Evolutionary conservation across 768 basidiomycete genomes (phyloP), one percentile per base, ranked within the genome.

Genomic region (Pleurotus sapidus): DNA sequence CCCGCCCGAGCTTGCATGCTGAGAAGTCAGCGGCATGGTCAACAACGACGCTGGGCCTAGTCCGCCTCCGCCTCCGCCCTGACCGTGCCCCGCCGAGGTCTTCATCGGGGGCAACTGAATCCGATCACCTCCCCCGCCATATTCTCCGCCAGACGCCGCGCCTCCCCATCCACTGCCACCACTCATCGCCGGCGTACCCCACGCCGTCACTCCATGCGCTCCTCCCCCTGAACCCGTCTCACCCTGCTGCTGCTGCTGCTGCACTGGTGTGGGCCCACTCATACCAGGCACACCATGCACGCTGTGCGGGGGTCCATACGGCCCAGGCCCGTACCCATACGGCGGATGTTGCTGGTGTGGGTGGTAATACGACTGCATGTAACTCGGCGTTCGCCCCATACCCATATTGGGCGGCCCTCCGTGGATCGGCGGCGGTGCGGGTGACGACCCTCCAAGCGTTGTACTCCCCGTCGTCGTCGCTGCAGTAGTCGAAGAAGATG

Each of bases 91-190:
- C 51, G 38, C 15, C 40, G 55, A 60, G 1, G 64, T 64, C 20
- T 80, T 46, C 63, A 87, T 63, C 57, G 85, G 85, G 43, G 84
- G 83, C 2, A 86, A 72, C 69, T 84, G 82, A 53, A 84, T 83
- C 51, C 82, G 63, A 59, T 77, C 79, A 23, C 65, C 68, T 27
- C 62, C 64, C 55, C 60, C 50, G 9, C 61, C 64, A 24, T 63
- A 53, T 3, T 61, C 59, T 18, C 62, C 62, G 0, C 63, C 67
- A 46, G 60, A 47, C 24, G 59, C 62, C 6, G 42, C 50, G 5
- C 56, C 39, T 8, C 30, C 57, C 7, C 51, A 51, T 39, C 54
- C 42, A 11, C 60, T 45, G 23, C 49, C 15, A 20, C 45, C 46
- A 14, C 20, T 27, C 38, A 34, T 40, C n/a, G 54, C 34, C 14